Conservation (phyloP, 2,329 filamentous ascomycete species). For the Talaromyces funiculosus region DNA sequence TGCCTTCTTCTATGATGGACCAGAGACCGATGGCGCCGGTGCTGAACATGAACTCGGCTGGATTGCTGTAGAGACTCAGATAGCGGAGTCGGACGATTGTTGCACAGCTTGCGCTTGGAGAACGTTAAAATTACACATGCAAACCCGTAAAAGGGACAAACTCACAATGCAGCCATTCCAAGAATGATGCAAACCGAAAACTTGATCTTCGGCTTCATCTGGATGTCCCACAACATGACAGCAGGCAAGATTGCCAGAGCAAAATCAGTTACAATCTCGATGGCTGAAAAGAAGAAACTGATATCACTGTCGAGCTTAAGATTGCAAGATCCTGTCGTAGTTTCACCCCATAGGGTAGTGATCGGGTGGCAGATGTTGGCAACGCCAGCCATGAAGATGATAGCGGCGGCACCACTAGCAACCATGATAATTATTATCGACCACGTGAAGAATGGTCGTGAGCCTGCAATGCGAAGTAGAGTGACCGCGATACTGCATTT, state of each 20-base stretch:
- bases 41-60: slow-evolving; percentile 11
- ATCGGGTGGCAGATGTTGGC: slow-evolving; percentile 11
- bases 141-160: neutral
- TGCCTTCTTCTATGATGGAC: slow-evolving; percentile 31
- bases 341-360: slow-evolving; percentile 6
- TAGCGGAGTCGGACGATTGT: slow-evolving; percentile 10
- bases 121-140: neutral
- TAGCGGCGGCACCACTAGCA: neutral
- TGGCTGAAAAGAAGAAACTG: slow-evolving; percentile 9
- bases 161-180: slow-evolving; percentile 9
- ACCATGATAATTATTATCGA: neutral
- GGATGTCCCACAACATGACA: slow-evolving; percentile 5
- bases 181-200: slow-evolving; percentile 5
- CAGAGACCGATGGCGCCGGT: slow-evolving; percentile 42
- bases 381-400: slow-evolving; percentile 10
- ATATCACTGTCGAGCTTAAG: neutral
- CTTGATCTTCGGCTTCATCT: slow-evolving; percentile 9
- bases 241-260: slow-evolving; percentile 5
- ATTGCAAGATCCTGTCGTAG: slow-evolving; percentile 7
- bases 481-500: slow-evolving; percentile 9
- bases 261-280: slow-evolving; percentile 9
- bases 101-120: slow-evolving; percentile 5
- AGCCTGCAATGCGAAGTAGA: slow-evolving; percentile 7
- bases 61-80: slow-evolving; percentile 8
- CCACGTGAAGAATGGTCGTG: neutral